Evolutionary conservation across 2,329 filamentous ascomycete species (phyloP).

Genomic region (Emmonsia crescens): DNA sequence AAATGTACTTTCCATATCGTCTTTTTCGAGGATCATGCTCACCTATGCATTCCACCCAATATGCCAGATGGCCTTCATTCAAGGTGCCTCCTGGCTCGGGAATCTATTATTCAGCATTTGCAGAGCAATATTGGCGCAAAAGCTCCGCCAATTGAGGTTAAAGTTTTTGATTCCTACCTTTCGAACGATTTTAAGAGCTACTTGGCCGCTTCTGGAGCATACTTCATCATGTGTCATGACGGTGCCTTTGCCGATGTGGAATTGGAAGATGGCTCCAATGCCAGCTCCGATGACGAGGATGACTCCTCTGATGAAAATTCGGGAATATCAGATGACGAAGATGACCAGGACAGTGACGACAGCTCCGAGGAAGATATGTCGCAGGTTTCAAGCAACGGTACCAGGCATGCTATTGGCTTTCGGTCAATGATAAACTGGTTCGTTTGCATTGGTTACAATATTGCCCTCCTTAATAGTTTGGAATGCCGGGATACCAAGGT

Average conservation of each 20-base stretch:
- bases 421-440: constrained; percentile 46
- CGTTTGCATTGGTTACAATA: constrained; percentile 46
- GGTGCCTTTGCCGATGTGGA: constrained; percentile 28
- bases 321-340: constrained; percentile 12
- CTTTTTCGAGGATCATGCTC: constrained; percentile 49
- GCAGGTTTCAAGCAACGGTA: background rate
- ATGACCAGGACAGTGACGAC: constrained; percentile 11
- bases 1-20: constrained; percentile 61
- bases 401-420: constrained; percentile 15
- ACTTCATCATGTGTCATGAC: constrained; percentile 61
- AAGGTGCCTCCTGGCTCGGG: constrained; percentile 53
- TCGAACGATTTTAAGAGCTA: constrained; percentile 46
- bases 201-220: constrained; percentile 43
- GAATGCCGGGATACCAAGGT: constrained; percentile 56
- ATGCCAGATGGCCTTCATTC: constrained; percentile 23
- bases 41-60: constrained; percentile 45
- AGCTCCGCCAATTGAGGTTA: constrained; percentile 34
- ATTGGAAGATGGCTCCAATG: constrained; percentile 3
- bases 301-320: constrained; percentile 13
- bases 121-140: constrained; percentile 30
- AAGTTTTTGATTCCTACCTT: constrained; percentile 39
- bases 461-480: constrained; percentile 53
- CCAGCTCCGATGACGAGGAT: constrained; percentile 10
- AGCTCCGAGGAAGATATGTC: constrained; percentile 10
- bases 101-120: constrained; percentile 56